Evolutionary conservation across 768 basidiomycete genomes (phyloP).

Genomic region (Phlegmacium glaucopus): DNA sequence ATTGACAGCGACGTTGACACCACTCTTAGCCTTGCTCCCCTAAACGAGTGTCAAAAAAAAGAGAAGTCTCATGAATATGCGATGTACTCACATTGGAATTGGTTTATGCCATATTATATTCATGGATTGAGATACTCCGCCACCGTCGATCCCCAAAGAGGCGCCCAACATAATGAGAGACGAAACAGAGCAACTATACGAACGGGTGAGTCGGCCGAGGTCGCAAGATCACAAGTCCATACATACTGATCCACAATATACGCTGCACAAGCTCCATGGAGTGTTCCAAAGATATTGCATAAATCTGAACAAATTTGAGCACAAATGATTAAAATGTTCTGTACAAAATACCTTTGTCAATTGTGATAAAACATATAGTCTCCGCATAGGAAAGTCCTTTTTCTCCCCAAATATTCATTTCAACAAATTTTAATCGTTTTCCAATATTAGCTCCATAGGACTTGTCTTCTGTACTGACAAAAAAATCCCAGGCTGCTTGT

Average conservation of each 20-base stretch:
- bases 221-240: neutral
- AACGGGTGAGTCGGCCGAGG: neutral
- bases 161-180: constrained; percentile 40
- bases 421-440: constrained; percentile 30
- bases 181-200: constrained; percentile 39
- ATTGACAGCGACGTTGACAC: constrained; percentile 39
- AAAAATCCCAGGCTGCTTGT: constrained; percentile 31
- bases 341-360: constrained; percentile 28
- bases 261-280: constrained; percentile 59
- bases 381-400: constrained; percentile 20
- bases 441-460: constrained; percentile 39
- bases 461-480: constrained; percentile 30
- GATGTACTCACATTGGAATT: constrained; percentile 30
- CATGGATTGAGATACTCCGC: constrained; percentile 50
- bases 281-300: constrained; percentile 43
- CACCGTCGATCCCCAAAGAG: constrained; percentile 35
- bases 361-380: constrained; percentile 33
- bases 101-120: constrained; percentile 47
- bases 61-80: neutral
- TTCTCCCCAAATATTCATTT: constrained; percentile 32
- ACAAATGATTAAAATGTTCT: neutral
- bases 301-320: constrained; percentile 38
- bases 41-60: constrained; percentile 11
- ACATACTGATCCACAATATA: constrained; percentile 54
- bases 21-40: constrained; percentile 40